These are phyloP conservation scores for Triticum turgidum DNA, from an alignment of 176 grass and related monocot species.

Conservation along the genomic window DNA sequence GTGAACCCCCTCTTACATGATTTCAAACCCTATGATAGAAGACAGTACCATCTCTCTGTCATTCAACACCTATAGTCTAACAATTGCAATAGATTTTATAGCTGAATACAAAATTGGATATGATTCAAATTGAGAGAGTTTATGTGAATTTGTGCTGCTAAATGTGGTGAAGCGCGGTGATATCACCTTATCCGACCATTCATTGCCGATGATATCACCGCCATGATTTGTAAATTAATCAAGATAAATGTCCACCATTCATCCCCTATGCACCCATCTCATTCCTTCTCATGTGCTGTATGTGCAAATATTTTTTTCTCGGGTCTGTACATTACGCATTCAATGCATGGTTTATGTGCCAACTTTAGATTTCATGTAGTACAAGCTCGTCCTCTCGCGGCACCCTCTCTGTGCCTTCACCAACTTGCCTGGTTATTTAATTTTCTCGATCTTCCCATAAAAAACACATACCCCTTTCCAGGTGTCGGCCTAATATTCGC, in stretches of 20 bases:
- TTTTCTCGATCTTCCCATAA: background rate
- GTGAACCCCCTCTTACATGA: background rate
- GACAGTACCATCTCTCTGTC: background rate
- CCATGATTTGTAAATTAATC: background rate
- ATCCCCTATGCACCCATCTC: background rate
- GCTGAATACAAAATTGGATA: background rate
- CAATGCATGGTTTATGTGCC: background rate
- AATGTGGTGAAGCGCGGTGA: background rate
- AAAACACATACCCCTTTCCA: background rate
- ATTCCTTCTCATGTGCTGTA: background rate
- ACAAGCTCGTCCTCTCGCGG: background rate
- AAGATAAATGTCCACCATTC: background rate
- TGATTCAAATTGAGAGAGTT: background rate
- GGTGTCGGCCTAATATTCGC: background rate
- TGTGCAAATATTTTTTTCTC: background rate
- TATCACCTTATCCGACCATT: background rate
- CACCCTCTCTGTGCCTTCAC: background rate
- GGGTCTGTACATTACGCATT: background rate
- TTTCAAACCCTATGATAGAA: background rate
- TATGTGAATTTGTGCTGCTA: background rate
- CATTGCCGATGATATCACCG: background rate
- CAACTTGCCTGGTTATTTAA: background rate
- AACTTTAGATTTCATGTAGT: background rate
- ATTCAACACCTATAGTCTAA: background rate
- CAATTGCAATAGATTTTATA: background rate